phyloP scores from a whole-genome alignment of 176 grass and related monocot species.

The Dendrocalamus sinicus region DNA sequence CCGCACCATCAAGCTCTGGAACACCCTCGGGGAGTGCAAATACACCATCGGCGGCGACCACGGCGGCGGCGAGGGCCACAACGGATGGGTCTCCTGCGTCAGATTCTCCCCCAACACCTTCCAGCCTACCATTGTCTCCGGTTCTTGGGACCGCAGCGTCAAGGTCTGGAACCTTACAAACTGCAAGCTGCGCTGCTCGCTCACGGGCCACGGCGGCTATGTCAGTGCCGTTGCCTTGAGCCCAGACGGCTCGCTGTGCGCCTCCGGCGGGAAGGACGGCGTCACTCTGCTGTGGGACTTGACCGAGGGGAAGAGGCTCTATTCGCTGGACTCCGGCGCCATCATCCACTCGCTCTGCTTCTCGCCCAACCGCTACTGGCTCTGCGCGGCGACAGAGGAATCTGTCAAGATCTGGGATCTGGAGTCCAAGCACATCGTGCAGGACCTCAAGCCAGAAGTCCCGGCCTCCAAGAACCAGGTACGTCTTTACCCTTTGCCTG shows the following conservation, averaged over 20 bases:
- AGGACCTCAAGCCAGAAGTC: slow-evolving; percentile 70
- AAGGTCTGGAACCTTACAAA: slow-evolving; percentile 81
- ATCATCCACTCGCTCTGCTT: slow-evolving; percentile 81
- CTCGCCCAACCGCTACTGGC: slow-evolving; percentile 74
- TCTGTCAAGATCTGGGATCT: slow-evolving; percentile 76
- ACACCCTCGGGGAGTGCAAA: slow-evolving; percentile 87
- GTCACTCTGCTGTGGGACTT: slow-evolving; percentile 59
- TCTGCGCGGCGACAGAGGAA: slow-evolving; percentile 65
- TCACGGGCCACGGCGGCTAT: slow-evolving; percentile 56
- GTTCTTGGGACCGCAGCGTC: slow-evolving; percentile 68
- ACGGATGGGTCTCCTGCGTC: slow-evolving; percentile 67
- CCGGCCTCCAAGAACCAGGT: slow-evolving; percentile 64
- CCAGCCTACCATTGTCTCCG: slow-evolving; percentile 61
- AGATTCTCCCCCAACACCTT: slow-evolving; percentile 56
- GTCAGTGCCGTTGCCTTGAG: slow-evolving; percentile 68
- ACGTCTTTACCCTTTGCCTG: neutral
- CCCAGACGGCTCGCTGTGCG: slow-evolving; percentile 66
- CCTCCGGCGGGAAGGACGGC: slow-evolving; percentile 68
- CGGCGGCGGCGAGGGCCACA: slow-evolving; percentile 56
- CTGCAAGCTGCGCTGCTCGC: slow-evolving; percentile 62
- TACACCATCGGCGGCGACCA: slow-evolving; percentile 71
- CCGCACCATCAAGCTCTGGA: slow-evolving; percentile 87
- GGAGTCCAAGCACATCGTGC: slow-evolving; percentile 66
- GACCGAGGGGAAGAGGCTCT: slow-evolving; percentile 52
- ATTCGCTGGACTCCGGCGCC: slow-evolving; percentile 55